These are phyloP conservation scores for Candida bentonensis DNA, from an alignment of 805 yeast genomes.

Conservation along the genomic window DNA sequence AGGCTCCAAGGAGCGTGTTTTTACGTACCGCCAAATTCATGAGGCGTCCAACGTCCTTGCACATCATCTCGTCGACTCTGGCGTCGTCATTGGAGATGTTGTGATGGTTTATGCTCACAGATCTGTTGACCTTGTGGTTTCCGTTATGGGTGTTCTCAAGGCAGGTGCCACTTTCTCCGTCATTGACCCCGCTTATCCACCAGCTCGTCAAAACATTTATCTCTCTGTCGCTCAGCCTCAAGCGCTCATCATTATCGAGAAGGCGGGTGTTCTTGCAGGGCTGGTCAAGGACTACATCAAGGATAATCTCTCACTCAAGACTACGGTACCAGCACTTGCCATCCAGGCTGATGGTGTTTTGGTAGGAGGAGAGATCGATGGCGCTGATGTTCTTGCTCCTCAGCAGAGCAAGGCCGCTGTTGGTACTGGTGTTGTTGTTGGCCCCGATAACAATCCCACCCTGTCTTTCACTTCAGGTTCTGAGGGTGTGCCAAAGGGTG, in stretches of 20 bases:
- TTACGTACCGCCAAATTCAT: slow-evolving; percentile 77
- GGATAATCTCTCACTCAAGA: slow-evolving; percentile 55
- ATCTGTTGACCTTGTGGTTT: slow-evolving; percentile 92
- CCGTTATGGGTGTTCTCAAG: slow-evolving; percentile 94
- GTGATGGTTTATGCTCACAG: slow-evolving; percentile 97
- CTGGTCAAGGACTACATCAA: slow-evolving; percentile 67
- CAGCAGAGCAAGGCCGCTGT: slow-evolving; percentile 34
- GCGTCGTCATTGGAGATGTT: slow-evolving; percentile 81
- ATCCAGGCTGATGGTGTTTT: slow-evolving; percentile 63
- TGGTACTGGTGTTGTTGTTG: slow-evolving; percentile 81
- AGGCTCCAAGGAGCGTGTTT: slow-evolving; percentile 43
- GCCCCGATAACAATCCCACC: slow-evolving; percentile 97
- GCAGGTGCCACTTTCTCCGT: slow-evolving; percentile 99
- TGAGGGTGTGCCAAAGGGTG: slow-evolving; percentile 98
- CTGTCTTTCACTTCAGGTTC: slow-evolving; percentile 94
- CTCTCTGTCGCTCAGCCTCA: slow-evolving; percentile 85
- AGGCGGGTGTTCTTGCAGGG: slow-evolving; percentile 74
- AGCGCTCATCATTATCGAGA: slow-evolving; percentile 78
- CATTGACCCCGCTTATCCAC: slow-evolving; percentile 98
- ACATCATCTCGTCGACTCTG: slow-evolving; percentile 66
- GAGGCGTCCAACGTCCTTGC: slow-evolving; percentile 90
- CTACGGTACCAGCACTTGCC: slow-evolving; percentile 66
- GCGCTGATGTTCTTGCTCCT: slow-evolving; percentile 36
- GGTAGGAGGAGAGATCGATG: slow-evolving; percentile 29
- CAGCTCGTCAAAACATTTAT: slow-evolving; percentile 91